Evolutionary conservation across 2,329 filamentous ascomycete genomes (phyloP).

Genomic region (Phialocephala subalpina): DNA sequence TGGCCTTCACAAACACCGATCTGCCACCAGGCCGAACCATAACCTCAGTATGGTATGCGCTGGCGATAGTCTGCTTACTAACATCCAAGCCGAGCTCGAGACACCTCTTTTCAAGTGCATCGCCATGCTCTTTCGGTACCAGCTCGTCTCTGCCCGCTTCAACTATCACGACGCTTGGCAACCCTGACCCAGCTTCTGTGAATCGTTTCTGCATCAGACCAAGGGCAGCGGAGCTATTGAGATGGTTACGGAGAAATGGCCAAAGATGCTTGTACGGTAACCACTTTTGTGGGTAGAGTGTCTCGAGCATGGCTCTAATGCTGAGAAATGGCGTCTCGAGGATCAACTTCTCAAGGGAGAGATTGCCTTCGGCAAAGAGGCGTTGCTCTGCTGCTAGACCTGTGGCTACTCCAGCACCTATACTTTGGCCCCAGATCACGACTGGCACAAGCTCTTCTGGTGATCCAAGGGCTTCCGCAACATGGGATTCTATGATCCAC

Average conservation of each 20-base stretch:
- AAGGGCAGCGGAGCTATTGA: slow-evolving; percentile 63
- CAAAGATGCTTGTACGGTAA: slow-evolving; percentile 78
- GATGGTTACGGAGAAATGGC: slow-evolving; percentile 74
- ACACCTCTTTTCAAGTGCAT: slow-evolving; percentile 56
- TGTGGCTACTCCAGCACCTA: slow-evolving; percentile 76
- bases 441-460: slow-evolving; percentile 48
- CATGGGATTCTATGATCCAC: slow-evolving; percentile 62
- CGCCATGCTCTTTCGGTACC: slow-evolving; percentile 60
- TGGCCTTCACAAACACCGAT: slow-evolving; percentile 53
- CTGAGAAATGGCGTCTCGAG: slow-evolving; percentile 81
- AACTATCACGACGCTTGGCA: slow-evolving; percentile 51
- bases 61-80: slow-evolving; percentile 52
- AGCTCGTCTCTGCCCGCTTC: slow-evolving; percentile 67
- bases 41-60: slow-evolving; percentile 65
- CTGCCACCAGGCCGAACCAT: slow-evolving; percentile 56
- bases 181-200: slow-evolving; percentile 36
- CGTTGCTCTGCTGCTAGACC: slow-evolving; percentile 47
- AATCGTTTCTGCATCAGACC: slow-evolving; percentile 48
- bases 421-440: slow-evolving; percentile 80
- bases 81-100: slow-evolving; percentile 55
- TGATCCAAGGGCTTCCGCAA: slow-evolving; percentile 27
- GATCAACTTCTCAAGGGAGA: slow-evolving; percentile 58
- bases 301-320: slow-evolving; percentile 73
- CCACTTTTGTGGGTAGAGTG: slow-evolving; percentile 81
- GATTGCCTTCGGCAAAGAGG: slow-evolving; percentile 18